A percentile compares a stretch with the other conserved stretches of the same genome.
These are phyloP conservation scores for Globisporangium parvum DNA, from an alignment of 352 stramenopile genomes.

Conservation along the genomic window DNA sequence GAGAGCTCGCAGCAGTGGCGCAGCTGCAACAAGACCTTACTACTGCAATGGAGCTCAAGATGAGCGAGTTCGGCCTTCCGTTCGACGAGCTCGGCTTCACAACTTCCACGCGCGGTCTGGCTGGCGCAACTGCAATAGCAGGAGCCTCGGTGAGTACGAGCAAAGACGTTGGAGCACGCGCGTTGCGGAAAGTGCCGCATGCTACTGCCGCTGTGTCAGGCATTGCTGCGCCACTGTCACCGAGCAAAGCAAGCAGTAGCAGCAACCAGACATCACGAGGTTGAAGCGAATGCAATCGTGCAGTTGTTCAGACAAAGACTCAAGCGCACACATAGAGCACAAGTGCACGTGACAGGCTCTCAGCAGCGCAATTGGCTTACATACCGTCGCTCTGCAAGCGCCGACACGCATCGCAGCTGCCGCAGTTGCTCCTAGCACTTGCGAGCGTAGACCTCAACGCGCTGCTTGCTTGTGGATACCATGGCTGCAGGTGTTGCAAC, in stretches of 20 bases:
- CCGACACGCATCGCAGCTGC: too few species aligned
- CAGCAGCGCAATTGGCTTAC: too few species aligned
- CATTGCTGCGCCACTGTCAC: conserved; percentile 1
- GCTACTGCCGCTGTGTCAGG: not conserved
- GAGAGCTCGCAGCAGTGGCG: conserved; percentile 62
- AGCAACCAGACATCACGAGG: conserved; percentile 5
- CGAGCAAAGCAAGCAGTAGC: conserved; percentile 1
- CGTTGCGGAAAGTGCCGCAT: conserved; percentile 10
- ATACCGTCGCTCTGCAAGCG: too few species aligned
- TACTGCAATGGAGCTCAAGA: conserved; percentile 77
- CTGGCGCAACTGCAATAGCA: conserved; percentile 5
- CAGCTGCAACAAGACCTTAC: conserved; percentile 80
- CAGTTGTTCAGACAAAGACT: not conserved
- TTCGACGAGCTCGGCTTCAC: conserved; percentile 86
- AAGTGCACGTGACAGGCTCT: too few species aligned
- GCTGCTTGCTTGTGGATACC: too few species aligned
- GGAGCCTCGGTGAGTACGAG: not conserved
- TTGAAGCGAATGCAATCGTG: not conserved
- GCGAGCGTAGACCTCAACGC: too few species aligned
- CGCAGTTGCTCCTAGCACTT: too few species aligned
- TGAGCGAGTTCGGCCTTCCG: conserved; percentile 88
- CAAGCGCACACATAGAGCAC: not conserved
- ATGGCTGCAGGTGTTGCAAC: too few species aligned
- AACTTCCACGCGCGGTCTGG: conserved; percentile 20
- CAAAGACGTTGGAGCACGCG: not conserved